Base-by-base conservation (phyloP, 2,329 filamentous ascomycete genomes). In the Plectosphaerella sp. region DNA sequence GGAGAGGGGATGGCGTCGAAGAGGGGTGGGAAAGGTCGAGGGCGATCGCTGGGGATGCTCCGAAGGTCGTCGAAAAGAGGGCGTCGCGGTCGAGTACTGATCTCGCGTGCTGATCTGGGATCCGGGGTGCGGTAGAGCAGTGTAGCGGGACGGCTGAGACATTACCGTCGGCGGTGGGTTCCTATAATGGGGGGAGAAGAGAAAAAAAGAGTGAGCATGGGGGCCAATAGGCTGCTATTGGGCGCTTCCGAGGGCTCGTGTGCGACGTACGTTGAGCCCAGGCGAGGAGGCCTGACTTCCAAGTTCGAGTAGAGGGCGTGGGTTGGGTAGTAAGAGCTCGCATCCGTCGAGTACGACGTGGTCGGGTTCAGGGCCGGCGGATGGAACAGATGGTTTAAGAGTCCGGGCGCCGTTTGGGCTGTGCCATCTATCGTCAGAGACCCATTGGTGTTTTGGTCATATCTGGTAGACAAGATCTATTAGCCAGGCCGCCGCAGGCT, bases 371-470 rank as follows among this genome's bases (percentile, higher is more conserved):
- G 69, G 57, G 74, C 64, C 47, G 75, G 69, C 57, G 77, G 72
- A 62, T 76, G 73, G 65, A 80, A 82, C 56, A 81, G 66, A 18
- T 43, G 41, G 61, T 68, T 74, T 64, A 82, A 65, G 61, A 79
- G 71, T 54, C 47, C 47, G 25, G 75, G 71, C 51, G 77, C 69
- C 57, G 76, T 71, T 63, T 80, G 77, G 51, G 74, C 62, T 57
- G 77, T 66, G 56, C 65, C 75, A 65, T 82, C 79, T 68, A 82
- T 73, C 59, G 76, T 74, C 60, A 82, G 70, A 61, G 78, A 73
- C 56, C 72, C 72, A 65, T 68, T 74, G 61, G 76, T 69, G 62
- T 81, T 78, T 64, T 80, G 77, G 63, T 70, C 75, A 69, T 80
- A 82, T 74, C 80, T 83, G 22, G 22, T 22, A 66, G 57, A 59